Base-by-base conservation (phyloP, 352 stramenopile species). In the Phytophthora europaea region DNA sequence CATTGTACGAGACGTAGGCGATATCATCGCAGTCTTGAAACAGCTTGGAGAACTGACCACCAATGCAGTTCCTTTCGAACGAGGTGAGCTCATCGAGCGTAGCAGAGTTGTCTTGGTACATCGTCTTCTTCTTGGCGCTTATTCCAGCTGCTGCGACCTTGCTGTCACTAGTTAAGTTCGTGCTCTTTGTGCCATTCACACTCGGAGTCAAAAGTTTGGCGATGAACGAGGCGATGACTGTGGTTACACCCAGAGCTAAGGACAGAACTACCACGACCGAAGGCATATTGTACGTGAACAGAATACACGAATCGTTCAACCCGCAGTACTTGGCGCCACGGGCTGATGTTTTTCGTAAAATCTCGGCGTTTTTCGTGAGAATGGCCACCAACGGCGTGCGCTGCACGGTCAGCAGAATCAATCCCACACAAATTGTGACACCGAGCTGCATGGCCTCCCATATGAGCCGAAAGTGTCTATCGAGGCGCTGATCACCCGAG, bases 241-340 rank as follows among this genome's bases (percentile, higher is more conserved):
- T 31, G 3, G 45, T 20, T n/a, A 69, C 9, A 0, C 53, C 59
- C 33, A 70, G 51, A 6, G 8, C 36, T 6, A 70, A 6, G 2
- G 70, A 70, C 5, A 70, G 12, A 7, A 73, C n/a, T 4, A 45
- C 31, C 6, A 75, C 48, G 4, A 50, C 43, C 18, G 50, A 38
- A 7, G 53, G 61, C n/a, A 60, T 58, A 36, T 69, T 65, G 40
- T 59, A 28, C 6, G 50, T 69, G 34, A 76, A 76, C 5, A 76
- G 31, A 45, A 76, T 51, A 43, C 70, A 76, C 4, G 70, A 66
- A 34, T 76, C 70, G 40, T 66, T 76, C 10, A 76, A 45, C 0
- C 65, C 56, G 38, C 69, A 76, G 20, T 67, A 66, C 22, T 67
- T 60, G n/a, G 31, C 55, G 10, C 69, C 69, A 22, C 31, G 56